Percentiles rank a stretch among this genome's conserved stretches.
These are phyloP conservation scores for Candida piceae DNA, from an alignment of 805 yeast species.

Conservation along the genomic window DNA sequence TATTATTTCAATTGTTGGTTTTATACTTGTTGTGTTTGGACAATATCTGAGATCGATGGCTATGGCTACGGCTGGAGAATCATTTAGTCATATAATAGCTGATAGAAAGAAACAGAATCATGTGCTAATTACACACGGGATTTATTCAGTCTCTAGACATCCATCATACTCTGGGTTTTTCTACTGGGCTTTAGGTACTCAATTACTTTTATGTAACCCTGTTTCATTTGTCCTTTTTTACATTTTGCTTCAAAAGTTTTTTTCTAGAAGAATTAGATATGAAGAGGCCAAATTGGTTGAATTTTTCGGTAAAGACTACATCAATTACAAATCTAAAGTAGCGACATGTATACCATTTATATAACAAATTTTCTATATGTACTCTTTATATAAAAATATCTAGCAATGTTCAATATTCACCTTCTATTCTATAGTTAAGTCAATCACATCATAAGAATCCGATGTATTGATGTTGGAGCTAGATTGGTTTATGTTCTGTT, in stretches of 20 bases:
- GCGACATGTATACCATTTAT: conserved; percentile 65
- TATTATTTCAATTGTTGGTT: conserved; percentile 37
- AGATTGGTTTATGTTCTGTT: too few relatives aligned
- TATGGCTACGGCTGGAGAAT: conserved; percentile 82
- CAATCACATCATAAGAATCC: too few relatives aligned
- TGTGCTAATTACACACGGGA: conserved; percentile 63
- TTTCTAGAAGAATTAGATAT: conserved; percentile 54
- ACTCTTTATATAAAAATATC: too few relatives aligned
- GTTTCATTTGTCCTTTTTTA: conserved; percentile 51
- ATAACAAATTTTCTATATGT: too few relatives aligned
- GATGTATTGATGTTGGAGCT: too few relatives aligned
- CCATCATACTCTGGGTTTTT: conserved; percentile 91
- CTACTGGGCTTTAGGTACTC: conserved; percentile 91
- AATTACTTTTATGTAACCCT: conserved; percentile 64
- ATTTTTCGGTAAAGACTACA: conserved; percentile 72
- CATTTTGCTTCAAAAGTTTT: conserved; percentile 62
- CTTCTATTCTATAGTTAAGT: too few relatives aligned
- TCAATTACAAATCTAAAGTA: conserved; percentile 42
- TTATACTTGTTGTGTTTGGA: conserved; percentile 46
- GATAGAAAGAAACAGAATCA: conserved; percentile 50
- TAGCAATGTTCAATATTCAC: too few relatives aligned
- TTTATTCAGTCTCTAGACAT: conserved; percentile 67
- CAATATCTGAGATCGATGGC: conserved; percentile 68
- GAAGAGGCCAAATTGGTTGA: conserved; percentile 64
- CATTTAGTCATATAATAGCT: conserved; percentile 80